Percentiles rank a stretch among this genome's conserved stretches.
These are phyloP conservation scores for Lenzites betulinus DNA, from an alignment of 768 basidiomycete species.

Conservation along the genomic window DNA sequence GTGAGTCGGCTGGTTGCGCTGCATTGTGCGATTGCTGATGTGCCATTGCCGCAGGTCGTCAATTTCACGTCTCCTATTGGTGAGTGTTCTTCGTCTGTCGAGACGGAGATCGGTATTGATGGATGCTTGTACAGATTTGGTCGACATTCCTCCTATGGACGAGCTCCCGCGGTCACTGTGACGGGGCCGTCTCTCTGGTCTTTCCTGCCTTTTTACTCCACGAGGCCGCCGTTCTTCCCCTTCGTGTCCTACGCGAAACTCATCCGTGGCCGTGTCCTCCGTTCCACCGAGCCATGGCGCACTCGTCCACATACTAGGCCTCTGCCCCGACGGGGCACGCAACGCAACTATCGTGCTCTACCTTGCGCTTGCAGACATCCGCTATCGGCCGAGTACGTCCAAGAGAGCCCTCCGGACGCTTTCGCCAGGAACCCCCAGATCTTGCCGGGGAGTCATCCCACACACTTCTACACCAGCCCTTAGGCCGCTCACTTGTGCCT, in stretches of 20 bases:
- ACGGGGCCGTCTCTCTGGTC: not conserved
- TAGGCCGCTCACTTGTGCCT: not conserved
- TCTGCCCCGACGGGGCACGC: no score
- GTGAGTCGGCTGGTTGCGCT: conserved; percentile 22
- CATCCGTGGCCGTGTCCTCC: not conserved
- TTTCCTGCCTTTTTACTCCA: not conserved
- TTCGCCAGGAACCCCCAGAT: no score
- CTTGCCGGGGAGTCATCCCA: no score
- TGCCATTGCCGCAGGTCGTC: conserved; percentile 29
- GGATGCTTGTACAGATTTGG: conserved; percentile 21
- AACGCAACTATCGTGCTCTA: no score
- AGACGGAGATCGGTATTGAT: not conserved
- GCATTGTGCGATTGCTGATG: not conserved
- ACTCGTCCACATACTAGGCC: not conserved
- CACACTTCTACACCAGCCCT: no score
- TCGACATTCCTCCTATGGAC: conserved; percentile 22
- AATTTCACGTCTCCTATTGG: conserved; percentile 44
- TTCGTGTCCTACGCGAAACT: not conserved
- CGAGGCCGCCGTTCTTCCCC: not conserved
- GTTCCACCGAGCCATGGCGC: not conserved
- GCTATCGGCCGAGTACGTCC: not conserved
- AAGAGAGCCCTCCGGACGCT: no score
- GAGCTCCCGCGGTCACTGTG: conserved; percentile 24
- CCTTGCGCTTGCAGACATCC: not conserved
- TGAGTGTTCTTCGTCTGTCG: conserved; percentile 16